A percentile compares a stretch with the other conserved stretches of the same genome.
phyloP scores from a whole-genome alignment of 805 yeast genomes.

The Metschnikowia orientalis region DNA sequence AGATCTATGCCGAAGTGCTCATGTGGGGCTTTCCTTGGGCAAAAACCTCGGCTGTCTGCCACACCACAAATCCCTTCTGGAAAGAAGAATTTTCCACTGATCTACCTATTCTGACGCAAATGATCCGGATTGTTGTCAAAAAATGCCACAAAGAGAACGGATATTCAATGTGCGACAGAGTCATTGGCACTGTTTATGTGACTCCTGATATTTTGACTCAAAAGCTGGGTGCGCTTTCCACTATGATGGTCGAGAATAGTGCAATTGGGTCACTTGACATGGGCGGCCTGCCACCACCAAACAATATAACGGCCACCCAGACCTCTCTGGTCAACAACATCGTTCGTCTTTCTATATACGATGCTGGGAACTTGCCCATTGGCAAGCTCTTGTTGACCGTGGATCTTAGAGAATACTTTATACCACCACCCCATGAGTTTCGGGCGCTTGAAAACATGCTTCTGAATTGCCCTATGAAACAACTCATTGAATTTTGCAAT shows the following conservation, averaged over 20 bases:
- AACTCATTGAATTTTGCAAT: constrained; percentile 48
- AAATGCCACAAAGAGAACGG: constrained; percentile 23
- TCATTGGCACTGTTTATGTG: constrained; percentile 51
- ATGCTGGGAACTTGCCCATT: constrained; percentile 39
- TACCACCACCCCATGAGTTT: constrained; percentile 59
- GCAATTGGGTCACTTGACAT: constrained; percentile 22
- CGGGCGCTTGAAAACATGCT: constrained; percentile 60
- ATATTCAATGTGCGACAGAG: constrained; percentile 33
- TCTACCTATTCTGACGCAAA: constrained; percentile 51
- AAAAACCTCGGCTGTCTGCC: constrained; percentile 61
- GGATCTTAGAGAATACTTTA: constrained; percentile 47
- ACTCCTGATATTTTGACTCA: constrained; percentile 48
- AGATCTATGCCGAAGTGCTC: constrained; percentile 63
- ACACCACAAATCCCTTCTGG: constrained; percentile 65
- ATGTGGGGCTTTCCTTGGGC: constrained; percentile 77
- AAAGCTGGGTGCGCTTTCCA: constrained; percentile 28
- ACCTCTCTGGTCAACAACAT: constrained; percentile 27
- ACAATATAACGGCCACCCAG: not conserved
- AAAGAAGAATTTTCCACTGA: constrained; percentile 69
- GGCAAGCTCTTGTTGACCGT: constrained; percentile 58
- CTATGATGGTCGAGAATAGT: constrained; percentile 29
- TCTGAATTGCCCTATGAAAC: constrained; percentile 46
- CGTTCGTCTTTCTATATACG: constrained; percentile 44
- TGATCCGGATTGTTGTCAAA: constrained; percentile 47
- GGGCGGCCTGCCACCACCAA: constrained; percentile 10